Conservation (phyloP, 371 early-diverging fungal species). For the Mortierella sp. region DNA sequence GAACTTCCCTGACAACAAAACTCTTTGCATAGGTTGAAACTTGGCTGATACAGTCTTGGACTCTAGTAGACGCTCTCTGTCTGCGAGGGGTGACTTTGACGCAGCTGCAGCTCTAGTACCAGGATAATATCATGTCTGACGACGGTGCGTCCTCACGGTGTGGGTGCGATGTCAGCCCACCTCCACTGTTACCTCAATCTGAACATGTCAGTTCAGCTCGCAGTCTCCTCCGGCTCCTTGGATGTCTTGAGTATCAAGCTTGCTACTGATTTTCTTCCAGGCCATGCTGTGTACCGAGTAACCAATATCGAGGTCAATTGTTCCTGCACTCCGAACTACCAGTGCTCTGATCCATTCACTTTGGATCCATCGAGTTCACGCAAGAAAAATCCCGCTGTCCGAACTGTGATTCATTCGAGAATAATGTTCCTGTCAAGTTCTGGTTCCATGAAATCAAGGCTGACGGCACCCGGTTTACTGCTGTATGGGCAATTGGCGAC, state of each 20-base stretch:
- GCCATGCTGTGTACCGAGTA: background rate
- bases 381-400: background rate
- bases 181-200: background rate
- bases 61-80: background rate
- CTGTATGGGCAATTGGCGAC: constrained; percentile 13
- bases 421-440: constrained; percentile 7
- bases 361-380: background rate
- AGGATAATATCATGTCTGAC: background rate
- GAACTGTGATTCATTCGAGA: background rate
- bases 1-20: background rate
- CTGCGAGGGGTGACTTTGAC: background rate
- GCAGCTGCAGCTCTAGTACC: background rate
- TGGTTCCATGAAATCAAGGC: constrained; percentile 26
- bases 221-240: background rate
- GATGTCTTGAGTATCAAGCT: background rate
- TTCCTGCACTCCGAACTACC: constrained; percentile 6
- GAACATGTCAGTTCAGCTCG: background rate
- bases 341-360: background rate
- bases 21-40: background rate
- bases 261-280: too few relatives aligned
- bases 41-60: background rate
- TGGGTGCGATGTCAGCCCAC: background rate
- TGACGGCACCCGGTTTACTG: constrained; percentile 14
- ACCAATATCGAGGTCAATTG: constrained; percentile 20
- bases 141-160: background rate